These are phyloP conservation scores for Collybia sordida DNA, from an alignment of 768 basidiomycete species.

Conservation along the genomic window DNA sequence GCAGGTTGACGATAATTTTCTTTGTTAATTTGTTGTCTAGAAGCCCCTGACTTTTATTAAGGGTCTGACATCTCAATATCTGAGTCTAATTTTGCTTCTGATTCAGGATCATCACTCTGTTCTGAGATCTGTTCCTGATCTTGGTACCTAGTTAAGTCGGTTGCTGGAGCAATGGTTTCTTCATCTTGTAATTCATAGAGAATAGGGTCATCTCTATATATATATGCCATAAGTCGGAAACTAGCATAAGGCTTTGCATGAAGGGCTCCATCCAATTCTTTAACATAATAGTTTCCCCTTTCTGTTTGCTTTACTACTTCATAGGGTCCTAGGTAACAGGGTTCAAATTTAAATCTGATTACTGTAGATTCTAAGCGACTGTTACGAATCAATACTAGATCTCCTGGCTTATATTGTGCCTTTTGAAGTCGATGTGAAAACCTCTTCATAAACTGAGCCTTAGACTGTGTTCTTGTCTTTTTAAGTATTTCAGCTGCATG, in stretches of 20 bases:
- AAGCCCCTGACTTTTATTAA: not conserved
- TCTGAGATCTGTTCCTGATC: not conserved
- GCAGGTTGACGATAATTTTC: not conserved
- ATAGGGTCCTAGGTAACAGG: slow-evolving; percentile 28
- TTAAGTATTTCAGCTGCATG: slow-evolving; percentile 8
- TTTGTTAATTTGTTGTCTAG: not conserved
- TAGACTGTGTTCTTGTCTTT: slow-evolving; percentile 3
- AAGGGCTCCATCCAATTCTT: slow-evolving; percentile 13
- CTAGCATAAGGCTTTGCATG: not conserved
- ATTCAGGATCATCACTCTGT: not conserved
- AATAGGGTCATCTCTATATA: not conserved
- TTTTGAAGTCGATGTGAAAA: slow-evolving; percentile 7
- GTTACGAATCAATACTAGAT: slow-evolving; percentile 24
- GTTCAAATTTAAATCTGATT: slow-evolving; percentile 14
- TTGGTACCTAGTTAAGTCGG: not conserved
- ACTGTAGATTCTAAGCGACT: slow-evolving; percentile 13
- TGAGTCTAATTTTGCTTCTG: not conserved
- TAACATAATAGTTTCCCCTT: slow-evolving; percentile 8
- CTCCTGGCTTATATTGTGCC: slow-evolving; percentile 10
- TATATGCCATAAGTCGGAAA: not conserved
- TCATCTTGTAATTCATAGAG: not conserved
- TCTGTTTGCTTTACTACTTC: slow-evolving; percentile 16
- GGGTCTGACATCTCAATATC: not conserved
- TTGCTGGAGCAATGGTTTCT: not conserved
- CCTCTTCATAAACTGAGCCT: slow-evolving; percentile 6